Evolutionary conservation across 192 early-diverging fungal genomes (phyloP), one percentile per base, ranked within the genome.

Genomic region (Kickxella alabastrina): DNA sequence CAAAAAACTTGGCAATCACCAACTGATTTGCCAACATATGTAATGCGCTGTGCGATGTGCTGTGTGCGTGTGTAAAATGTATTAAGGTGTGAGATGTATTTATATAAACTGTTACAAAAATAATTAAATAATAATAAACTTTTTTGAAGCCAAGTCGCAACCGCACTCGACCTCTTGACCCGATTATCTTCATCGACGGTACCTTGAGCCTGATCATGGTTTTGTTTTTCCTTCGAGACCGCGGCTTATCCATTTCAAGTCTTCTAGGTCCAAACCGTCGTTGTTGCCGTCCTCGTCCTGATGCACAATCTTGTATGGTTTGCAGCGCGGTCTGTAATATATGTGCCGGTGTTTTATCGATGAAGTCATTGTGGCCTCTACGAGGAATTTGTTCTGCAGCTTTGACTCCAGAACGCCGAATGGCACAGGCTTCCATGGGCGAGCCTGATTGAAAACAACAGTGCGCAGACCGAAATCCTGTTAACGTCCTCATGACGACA

Each of bases 221-320:
- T 62, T 62, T 7, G 64, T 59, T 31, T 48, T 66, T 52, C 63
- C 71, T 23, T 75, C 71, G 18, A 62, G 64, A 0, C 71, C 71
- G 10, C 42, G 45, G 31, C 67, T 75, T 22, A 75, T 35, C 71
- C 54, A 67, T 35, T 51, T 56, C 64, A 67, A 49, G 26, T 75
- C 64, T n/a, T 75, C 71, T 13, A 56, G 44, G 10, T 75, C 60
- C 15, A 67, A n/a, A n/a, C n/a, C 59, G 17, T 59, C 59, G 21
- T 75, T 59, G 34, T 75, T 59, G 15, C 71, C 64, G n/a, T 62
- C 59, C 19, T 52, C 66, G 8, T 75, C 52, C 10, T 52, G 57
- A 21, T 75, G 71, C 59, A 75, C 71, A 35, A 75, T 67, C n/a
- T 54, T 54, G 35, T 75, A 67, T 9, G 64, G 71, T 43, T 67